Evolutionary conservation across 345 rosid species (phyloP).

Genomic region (Abelmoschus esculentus): DNA sequence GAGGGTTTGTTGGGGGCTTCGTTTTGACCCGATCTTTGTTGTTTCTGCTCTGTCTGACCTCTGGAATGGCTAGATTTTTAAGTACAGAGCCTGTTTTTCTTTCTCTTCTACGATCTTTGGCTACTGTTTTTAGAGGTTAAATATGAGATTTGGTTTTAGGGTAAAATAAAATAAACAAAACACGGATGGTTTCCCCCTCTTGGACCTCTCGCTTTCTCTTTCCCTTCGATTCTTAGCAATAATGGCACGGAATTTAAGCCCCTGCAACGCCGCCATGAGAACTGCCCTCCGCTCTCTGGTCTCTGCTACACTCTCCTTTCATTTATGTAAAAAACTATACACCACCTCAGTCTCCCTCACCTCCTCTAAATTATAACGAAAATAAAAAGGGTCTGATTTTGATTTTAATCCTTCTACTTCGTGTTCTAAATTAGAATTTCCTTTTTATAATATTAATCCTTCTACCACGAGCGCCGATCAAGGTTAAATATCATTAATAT

Average conservation of each 20-base stretch:
- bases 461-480: no score
- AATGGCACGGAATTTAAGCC: slow-evolving; percentile 58
- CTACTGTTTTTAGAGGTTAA: slow-evolving; percentile 13
- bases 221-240: slow-evolving; percentile 25
- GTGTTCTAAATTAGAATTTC: no score
- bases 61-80: not conserved
- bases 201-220: not conserved
- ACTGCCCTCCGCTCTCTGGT: slow-evolving; percentile 36
- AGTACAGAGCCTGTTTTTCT: not conserved
- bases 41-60: slow-evolving; percentile 15
- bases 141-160: slow-evolving; percentile 4
- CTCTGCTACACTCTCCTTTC: slow-evolving; percentile 28
- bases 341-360: slow-evolving; percentile 2
- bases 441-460: no score
- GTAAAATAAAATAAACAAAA: slow-evolving; percentile 1
- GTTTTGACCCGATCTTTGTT: slow-evolving; percentile 22
- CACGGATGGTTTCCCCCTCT: not conserved
- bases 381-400: not conserved
- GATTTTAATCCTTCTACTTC: not conserved
- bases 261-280: slow-evolving; percentile 71
- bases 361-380: not conserved
- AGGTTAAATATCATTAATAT: no score
- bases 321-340: slow-evolving; percentile 20
- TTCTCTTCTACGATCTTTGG: not conserved
- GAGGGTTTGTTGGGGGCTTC: not conserved